These are phyloP conservation scores for Cladophialophora immunda DNA, from an alignment of 2,329 filamentous ascomycete genomes.

Conservation along the genomic window DNA sequence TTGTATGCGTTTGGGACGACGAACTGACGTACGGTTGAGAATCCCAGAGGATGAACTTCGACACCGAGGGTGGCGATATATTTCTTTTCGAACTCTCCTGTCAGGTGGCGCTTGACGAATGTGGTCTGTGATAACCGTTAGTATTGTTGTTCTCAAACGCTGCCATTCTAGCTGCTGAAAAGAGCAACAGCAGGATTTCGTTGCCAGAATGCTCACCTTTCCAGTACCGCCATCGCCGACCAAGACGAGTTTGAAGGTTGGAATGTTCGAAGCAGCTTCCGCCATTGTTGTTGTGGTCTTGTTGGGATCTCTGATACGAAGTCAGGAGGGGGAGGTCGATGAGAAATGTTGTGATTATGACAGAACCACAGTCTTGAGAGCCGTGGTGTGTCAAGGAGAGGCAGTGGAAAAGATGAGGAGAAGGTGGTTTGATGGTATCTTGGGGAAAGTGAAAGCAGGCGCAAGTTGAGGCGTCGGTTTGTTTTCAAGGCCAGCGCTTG, in stretches of 20 bases:
- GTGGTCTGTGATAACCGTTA: slow-evolving; percentile 74
- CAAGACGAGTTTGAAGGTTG: slow-evolving; percentile 99
- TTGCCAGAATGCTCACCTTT: slow-evolving; percentile 71
- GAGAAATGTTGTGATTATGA: slow-evolving; percentile 42
- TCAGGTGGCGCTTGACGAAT: slow-evolving; percentile 99
- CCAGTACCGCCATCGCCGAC: slow-evolving; percentile 99
- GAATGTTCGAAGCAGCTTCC: slow-evolving; percentile 60
- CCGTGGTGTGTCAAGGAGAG: not conserved
- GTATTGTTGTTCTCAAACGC: slow-evolving; percentile 4
- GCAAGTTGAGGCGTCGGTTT: slow-evolving; percentile 32
- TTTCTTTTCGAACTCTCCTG: slow-evolving; percentile 99
- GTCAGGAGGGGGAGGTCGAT: slow-evolving; percentile 34
- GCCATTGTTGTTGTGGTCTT: slow-evolving; percentile 65
- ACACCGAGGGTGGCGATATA: slow-evolving; percentile 99
- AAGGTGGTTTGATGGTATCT: slow-evolving; percentile 22
- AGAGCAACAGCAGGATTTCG: not conserved
- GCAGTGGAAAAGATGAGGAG: slow-evolving; percentile 16
- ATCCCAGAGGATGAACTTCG: slow-evolving; percentile 97
- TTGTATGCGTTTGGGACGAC: slow-evolving; percentile 29
- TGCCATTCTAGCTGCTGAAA: not conserved
- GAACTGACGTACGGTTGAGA: slow-evolving; percentile 85
- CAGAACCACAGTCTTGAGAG: slow-evolving; percentile 13
- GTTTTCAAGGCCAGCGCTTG: slow-evolving; percentile 13
- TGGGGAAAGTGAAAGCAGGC: slow-evolving; percentile 17
- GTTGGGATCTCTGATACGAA: slow-evolving; percentile 38